Base-by-base conservation (phyloP, 768 basidiomycete species). In the Hericium erinaceus region DNA sequence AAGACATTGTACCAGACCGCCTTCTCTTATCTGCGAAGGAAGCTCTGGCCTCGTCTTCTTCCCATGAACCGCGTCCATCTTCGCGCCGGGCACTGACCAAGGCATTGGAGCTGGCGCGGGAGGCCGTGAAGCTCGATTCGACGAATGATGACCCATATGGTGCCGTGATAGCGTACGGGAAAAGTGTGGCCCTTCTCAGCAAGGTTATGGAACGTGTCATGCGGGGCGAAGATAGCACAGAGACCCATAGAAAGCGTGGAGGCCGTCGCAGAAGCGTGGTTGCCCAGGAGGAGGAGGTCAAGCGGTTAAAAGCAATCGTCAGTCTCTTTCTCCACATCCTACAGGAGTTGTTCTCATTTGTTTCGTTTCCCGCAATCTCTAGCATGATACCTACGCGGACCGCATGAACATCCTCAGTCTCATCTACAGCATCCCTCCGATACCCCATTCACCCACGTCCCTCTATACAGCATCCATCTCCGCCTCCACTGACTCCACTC, bases 331-430 rank as follows among this genome's bases (percentile, higher is more conserved):
- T 16, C 39, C 52, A n/a, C 41, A 10, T 15, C 33, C 33, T 33
- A 6, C 12, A 50, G 20, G 37, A 2, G 15, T 24, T 13, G 52
- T 16, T 52, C 39, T 49, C 56, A 18, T 55, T 38, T 24, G 9
- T 41, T 39, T 48, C 33, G 64, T 59, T 52, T 40, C 18, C 49
- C 53, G 52, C 20, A 53, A 16, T 52, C 15, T 54, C 61, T 69
- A 94, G 92, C 93, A 95, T 68, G 93, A 95, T 70, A 95, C 93
- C 9, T 95, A 95, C 70, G 91, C 89, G 58, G 91, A 95, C 70
- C 83, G 93, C 54, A 92, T 95, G 87, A 88, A 89, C 66, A 93
- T 95, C 66, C 80, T 95, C 56, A 89, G 88, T 64, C 78, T 90
- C 62, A 92, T 92, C 61, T 93, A 93, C 75, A 87, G 83, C 69